Conservation (phyloP, 257 asterid species). For the Solanum bulbocastanum region DNA sequence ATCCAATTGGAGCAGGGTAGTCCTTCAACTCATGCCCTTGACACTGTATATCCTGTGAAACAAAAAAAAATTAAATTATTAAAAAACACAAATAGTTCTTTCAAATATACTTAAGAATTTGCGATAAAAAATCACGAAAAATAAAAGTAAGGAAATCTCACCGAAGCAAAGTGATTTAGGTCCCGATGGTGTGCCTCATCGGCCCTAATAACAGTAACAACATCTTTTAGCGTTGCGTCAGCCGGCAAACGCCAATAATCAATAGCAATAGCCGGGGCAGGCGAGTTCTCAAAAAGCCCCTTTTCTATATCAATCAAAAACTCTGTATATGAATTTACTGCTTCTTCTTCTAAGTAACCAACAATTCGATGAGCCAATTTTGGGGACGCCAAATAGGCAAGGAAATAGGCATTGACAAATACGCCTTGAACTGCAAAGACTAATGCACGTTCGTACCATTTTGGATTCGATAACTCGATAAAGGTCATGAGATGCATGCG, state of each 20-base stretch:
- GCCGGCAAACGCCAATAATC: conserved; percentile 77
- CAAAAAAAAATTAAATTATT: background rate
- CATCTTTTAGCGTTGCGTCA: conserved; percentile 60
- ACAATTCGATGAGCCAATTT: conserved; percentile 59
- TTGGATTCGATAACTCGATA: conserved; percentile 53
- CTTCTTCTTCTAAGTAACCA: conserved; percentile 71
- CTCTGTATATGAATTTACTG: conserved; percentile 55
- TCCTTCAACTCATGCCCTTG: conserved; percentile 41
- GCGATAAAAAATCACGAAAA: too few species aligned
- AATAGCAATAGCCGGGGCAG: conserved; percentile 84
- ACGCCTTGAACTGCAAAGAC: conserved; percentile 63
- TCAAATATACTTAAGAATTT: too few species aligned
- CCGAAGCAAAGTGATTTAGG: conserved; percentile 89
- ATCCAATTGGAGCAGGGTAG: conserved; percentile 43
- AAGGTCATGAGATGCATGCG: conserved; percentile 75
- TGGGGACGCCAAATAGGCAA: conserved; percentile 45
- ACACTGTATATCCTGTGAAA: conserved; percentile 47
- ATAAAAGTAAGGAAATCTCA: background rate
- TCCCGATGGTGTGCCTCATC: conserved; percentile 98
- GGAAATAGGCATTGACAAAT: conserved; percentile 65
- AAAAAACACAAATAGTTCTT: too few species aligned
- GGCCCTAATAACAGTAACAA: conserved; percentile 61
- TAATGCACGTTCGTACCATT: conserved; percentile 56
- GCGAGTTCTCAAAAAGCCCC: conserved; percentile 57
- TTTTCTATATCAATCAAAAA: conserved; percentile 46